Base-by-base conservation (phyloP, 2,329 filamentous ascomycete species). In the Chalaropsis ovoidea region DNA sequence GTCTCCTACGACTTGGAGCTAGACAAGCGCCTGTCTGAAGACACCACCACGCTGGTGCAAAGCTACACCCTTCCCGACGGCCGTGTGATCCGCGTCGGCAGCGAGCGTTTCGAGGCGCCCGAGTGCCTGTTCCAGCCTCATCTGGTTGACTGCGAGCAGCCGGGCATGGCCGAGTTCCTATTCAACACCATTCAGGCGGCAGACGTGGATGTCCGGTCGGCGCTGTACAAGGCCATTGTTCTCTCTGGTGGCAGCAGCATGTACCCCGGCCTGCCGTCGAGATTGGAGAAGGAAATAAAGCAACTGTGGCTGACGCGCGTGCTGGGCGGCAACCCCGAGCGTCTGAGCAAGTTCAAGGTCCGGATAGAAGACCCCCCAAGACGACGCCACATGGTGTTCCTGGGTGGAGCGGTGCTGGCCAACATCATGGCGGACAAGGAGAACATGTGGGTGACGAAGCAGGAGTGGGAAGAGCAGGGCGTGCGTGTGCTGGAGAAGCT, bases 391-490 rank as follows among this genome's bases (percentile, higher is more conserved):
- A 97, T 99, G 92, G 94, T 99, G n/a, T 97, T 99, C 82, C 78
- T 99, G 65, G 94, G 94, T 67, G 94, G 94, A 71, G 94, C 94
- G 31, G 94, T 99, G 69, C 80, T 99, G 72, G 94, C 94, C 71
- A 97, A 97, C 75, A 95, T 99, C 76, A 97, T 99, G 88, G 92
- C 94, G 58, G 92, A 97, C 78, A 97, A 96, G 79, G 90, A 96
- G 76, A 89, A 87, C 75, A 97, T 97, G 94, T 99, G 94, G 94
- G 92, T 99, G 73, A 89, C 88, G 71, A 96, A 96, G 81, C 83
- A 89, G 73, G 94, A 99, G 77, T 99, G 94, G 94, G 84, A 94
- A 73, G 94, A 99, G 78, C 88, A 96, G 75, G 94, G 94, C 47
- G 75, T 88, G 45, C 82, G 88, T 67, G 86, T 89, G 68, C 77